These are phyloP conservation scores for Aspergillus ruber DNA, from an alignment of 2,329 filamentous ascomycete genomes.

Conservation along the genomic window DNA sequence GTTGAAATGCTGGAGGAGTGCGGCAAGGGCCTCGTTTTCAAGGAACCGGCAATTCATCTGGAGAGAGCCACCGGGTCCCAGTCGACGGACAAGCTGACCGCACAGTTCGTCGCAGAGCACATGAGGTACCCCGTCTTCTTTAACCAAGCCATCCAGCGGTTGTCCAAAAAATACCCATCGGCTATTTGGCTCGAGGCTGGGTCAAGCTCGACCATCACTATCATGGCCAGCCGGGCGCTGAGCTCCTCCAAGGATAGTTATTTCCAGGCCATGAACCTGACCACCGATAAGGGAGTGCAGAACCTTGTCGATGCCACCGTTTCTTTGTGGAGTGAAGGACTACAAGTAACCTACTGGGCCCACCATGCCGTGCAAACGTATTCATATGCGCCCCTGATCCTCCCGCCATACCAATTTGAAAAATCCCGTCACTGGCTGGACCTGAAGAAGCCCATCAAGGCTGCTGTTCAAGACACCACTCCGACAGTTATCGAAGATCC, in stretches of 20 bases:
- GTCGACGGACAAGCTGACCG: slow-evolving; percentile 1
- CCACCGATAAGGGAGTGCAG: slow-evolving; percentile 1
- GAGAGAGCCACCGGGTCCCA: slow-evolving; percentile 10
- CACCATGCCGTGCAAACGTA: slow-evolving; percentile 24
- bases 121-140: slow-evolving; percentile 44
- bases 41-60: slow-evolving; percentile 17
- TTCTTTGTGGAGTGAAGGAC: slow-evolving; percentile 37
- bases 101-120: slow-evolving; percentile 33
- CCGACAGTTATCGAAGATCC: slow-evolving; percentile 11
- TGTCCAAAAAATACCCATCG: slow-evolving; percentile 22
- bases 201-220: slow-evolving; percentile 24
- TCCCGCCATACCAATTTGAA: slow-evolving; percentile 43
- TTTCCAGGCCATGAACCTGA: slow-evolving; percentile 13
- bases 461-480: not conserved
- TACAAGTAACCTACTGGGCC: slow-evolving; percentile 33
- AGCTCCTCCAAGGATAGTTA: slow-evolving; percentile 1
- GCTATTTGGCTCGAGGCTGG: slow-evolving; percentile 41
- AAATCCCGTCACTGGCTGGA: slow-evolving; percentile 35
- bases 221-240: slow-evolving; percentile 25
- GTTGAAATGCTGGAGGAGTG: slow-evolving; percentile 18
- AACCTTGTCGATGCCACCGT: slow-evolving; percentile 21
- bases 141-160: slow-evolving; percentile 35
- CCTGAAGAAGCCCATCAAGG: slow-evolving; percentile 12
- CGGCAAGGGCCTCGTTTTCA: slow-evolving; percentile 15
- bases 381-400: slow-evolving; percentile 18